Evolutionary conservation across 129 eudicot species (phyloP), one percentile per base, ranked within the genome.

Genomic region (Erigeron canadensis): DNA sequence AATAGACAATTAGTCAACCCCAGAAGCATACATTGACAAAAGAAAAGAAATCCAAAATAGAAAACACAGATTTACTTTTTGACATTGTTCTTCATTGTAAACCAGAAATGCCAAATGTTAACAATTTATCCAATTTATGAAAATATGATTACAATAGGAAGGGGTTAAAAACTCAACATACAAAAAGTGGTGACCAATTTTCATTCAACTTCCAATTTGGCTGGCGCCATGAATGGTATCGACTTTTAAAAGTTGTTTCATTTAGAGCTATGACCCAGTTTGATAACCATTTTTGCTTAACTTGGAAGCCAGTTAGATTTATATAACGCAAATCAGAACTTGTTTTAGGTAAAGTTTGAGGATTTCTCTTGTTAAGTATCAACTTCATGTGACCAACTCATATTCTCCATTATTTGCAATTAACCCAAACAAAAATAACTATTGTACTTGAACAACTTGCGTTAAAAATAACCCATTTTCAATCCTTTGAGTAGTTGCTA

Each of bases 1-100:
- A 85, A 79, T 70, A 76, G 5, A 83, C 67, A 74, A 65, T 19
- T 47, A 76, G 53, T 67, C 42, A 66, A 51, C 55, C 73, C 18
- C n/a, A 65, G 34, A 58, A 43, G 57, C n/a, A n/a, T 37, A 74
- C 37, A 7, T 63, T 0, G 5, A 19, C 18, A 61, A 62, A 16
- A 1, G 28, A 18, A 28, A 59, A 60, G 19, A 44, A 46, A 13
- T 19, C 69, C 12, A 4, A 48, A 38, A 38, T 42, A 9, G 4
- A 50, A 63, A 58, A 74, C 17, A 48, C 22, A 73, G 4, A 74
- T 74, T 74, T 43, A 74, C 48, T 46, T 60, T 10, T 46, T 65
- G 34, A 45, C 5, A 37, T 47, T 11, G 37, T 46, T 45, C 65
- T 60, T 19, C 43, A 19, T 23, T 0, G 17, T 16, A 22, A 58